Conservation (phyloP, 768 basidiomycete species). For the Holtermanniella nyarrowii region DNA sequence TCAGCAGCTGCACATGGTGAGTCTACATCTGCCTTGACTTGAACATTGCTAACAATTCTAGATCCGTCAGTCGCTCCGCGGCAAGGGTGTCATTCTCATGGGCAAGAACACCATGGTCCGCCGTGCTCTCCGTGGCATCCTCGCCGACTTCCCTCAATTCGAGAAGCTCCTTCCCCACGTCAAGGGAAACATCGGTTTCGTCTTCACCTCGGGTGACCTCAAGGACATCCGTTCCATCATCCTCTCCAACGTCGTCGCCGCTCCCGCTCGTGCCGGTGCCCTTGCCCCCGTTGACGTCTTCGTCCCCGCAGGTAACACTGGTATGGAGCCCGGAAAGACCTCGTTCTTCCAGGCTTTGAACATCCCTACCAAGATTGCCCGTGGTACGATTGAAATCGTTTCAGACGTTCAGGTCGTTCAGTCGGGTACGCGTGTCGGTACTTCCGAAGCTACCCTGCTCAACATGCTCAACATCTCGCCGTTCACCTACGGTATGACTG, state of each 20-base stretch:
- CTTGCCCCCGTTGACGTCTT: conserved; percentile 82
- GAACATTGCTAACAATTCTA: conserved; percentile 11
- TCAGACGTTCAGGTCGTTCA: conserved; percentile 89
- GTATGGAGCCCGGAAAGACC: conserved; percentile 99
- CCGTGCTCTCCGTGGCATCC: conserved; percentile 85
- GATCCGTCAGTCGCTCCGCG: conserved; percentile 63
- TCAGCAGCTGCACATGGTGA: conserved; percentile 98
- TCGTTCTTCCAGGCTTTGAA: conserved; percentile 99
- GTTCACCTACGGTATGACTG: conserved; percentile 99
- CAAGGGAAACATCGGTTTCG: conserved; percentile 97
- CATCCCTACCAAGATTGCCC: conserved; percentile 99
- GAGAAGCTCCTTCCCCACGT: conserved; percentile 93
- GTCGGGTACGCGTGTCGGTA: conserved; percentile 84
- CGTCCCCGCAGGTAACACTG: conserved; percentile 93
- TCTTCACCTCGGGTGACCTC: conserved; percentile 85
- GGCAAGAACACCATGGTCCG: conserved; percentile 99
- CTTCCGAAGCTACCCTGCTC: conserved; percentile 92
- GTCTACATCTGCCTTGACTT: not conserved
- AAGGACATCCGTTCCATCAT: conserved; percentile 92
- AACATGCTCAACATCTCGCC: conserved; percentile 99
- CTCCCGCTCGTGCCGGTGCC: conserved; percentile 97
- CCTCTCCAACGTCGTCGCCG: conserved; percentile 92
- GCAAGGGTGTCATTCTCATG: conserved; percentile 95
- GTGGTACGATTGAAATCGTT: conserved; percentile 99
- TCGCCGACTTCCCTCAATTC: conserved; percentile 81